Base-by-base conservation (phyloP, 352 stramenopile genomes). In the Phytophthora tubulina region DNA sequence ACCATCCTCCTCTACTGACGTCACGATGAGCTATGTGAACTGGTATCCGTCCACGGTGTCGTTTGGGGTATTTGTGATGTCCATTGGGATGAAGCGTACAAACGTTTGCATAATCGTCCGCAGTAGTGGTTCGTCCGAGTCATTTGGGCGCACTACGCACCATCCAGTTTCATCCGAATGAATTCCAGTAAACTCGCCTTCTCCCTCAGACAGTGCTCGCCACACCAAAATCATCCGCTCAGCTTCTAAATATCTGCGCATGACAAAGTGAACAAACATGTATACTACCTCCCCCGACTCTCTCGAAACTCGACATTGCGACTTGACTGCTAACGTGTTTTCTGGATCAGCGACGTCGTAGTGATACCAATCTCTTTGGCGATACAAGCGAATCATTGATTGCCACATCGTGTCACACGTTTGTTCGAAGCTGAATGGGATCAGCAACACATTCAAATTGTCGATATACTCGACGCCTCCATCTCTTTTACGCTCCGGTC, bases 151-250 rank as follows among this genome's bases (percentile, higher is more conserved):
- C 5, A 85, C 71, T 6, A 88, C 60, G 32, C 76, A 80, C 83
- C 83, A 89, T 0, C 80, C 81, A 0, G 79, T 89, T 30, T 91
- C 81, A 48, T 90, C 80, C 30, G 80, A 88, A 56, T 78, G 79
- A 52, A 88, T 77, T 0, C 75, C 76, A 46, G 59, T 70, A 39
- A 76, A 70, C 30, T 66, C 46, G 1, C 72, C 61, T 50, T 77
- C 72, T 13, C 79, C 77, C 32, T 88, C 69, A 0, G 73, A 78
- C 27, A 84, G 54, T 1, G 70, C 70, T n/a, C 81, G 79, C 84
- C 84, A 91, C 33, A 89, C 79, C 4, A 88, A 32, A 61, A 88
- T 76, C 69, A 88, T 75, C 2, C 84, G 64, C 3, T 78, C 54
- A 1, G 33, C 36, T 30, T 89, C 80, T 3, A 75, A 49, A 39